Conservation (phyloP, 208 protist genomes). For the Trypanosoma melophagium region DNA sequence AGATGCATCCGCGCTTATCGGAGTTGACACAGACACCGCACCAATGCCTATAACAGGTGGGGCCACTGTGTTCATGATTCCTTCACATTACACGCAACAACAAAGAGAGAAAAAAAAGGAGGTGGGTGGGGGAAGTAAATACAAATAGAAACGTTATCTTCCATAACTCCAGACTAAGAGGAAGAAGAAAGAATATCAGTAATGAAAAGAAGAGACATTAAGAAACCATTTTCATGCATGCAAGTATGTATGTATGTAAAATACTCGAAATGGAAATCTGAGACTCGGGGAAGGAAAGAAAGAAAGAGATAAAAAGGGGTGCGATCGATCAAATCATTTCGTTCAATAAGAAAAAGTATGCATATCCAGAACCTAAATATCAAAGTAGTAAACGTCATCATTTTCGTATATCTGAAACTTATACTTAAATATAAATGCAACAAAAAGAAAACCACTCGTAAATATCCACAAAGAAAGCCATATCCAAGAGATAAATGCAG, state of each 20-base stretch:
- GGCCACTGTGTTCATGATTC: not conserved
- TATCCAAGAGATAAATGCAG: not conserved
- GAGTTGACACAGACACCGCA: not conserved
- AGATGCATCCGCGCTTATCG: constrained; percentile 14
- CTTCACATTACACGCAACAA: not conserved
- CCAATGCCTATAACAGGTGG: constrained; percentile 5
- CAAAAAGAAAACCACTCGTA: not conserved
- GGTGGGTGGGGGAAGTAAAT: constrained; percentile 15
- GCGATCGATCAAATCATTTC: not conserved
- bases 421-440: constrained; percentile 1
- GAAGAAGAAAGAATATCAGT: too few species aligned
- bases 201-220: not conserved
- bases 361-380: constrained; percentile 10
- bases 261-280: too few species aligned
- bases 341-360: constrained; percentile 6
- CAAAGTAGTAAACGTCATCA: too few species aligned
- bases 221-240: not conserved
- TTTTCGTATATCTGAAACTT: constrained; percentile 9
- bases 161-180: too few species aligned
- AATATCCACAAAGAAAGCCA: constrained; percentile 4
- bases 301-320: not conserved
- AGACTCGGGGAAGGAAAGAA: constrained; percentile 1
- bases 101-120: constrained; percentile 9
- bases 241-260: too few species aligned
- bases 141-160: too few species aligned